Evolutionary conservation across 768 basidiomycete genomes (phyloP), one percentile per base, ranked within the genome.

Genomic region (Tylopilus vinaceipallidus): DNA sequence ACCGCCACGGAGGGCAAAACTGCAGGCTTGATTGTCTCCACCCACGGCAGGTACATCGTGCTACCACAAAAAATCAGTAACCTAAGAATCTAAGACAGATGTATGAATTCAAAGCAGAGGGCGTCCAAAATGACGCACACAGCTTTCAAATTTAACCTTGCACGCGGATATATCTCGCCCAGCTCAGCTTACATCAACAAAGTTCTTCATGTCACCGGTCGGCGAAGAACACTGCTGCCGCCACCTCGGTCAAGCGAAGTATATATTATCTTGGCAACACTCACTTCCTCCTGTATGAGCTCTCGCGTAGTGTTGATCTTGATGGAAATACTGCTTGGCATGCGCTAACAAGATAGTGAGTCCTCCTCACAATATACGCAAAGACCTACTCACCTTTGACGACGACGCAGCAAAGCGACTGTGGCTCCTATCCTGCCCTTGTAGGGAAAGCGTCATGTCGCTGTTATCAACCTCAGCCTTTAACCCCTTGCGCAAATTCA

Each of bases 401-500:
- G 26, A 12, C 2, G 44, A 29, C 16, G 10, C 23, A 23, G 41
- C 45, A 26, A 42, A 12, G 19, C 17, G 19, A 22, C 29, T 37
- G 38, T 40, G 32, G 9, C 27, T 30, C 17, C 41, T 30, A 6
- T 42, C 27, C 19, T 16, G 41, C 13, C 33, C 47, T 9, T 62
- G 60, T 2, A 51, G 41, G 16, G 63, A 53, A 19, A 68, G 40
- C 2, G 56, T 45, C 37, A 56, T 46, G 1, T 54, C 50, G 6
- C 59, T 56, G 19, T 49, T 43, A 0, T 13, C 36, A 17, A 34
- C 41, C 2, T 51, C 46, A 2, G 45, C 38, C 20, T 74, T 73
- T 44, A 82, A 73, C 66, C 70, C 71, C 45, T 74, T 75, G 6
- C 81, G 71, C 11, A 78, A 78, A 43, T 83, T 83, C 43, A 82